These are phyloP conservation scores for Obelidium mucronatum DNA, from an alignment of 192 early-diverging fungal species.

Conservation along the genomic window DNA sequence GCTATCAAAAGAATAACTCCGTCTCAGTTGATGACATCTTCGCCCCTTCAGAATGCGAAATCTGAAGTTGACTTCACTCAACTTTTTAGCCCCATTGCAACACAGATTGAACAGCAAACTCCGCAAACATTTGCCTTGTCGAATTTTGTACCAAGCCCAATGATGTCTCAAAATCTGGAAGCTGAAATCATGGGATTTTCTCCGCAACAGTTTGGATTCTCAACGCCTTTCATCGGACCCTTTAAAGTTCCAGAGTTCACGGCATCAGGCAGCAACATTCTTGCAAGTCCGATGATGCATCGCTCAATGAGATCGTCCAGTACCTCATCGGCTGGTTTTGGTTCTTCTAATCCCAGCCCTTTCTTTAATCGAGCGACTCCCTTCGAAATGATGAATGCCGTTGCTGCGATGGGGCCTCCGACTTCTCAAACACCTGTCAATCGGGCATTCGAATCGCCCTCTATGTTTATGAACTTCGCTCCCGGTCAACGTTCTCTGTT, in stretches of 20 bases:
- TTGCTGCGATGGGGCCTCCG: too few species aligned
- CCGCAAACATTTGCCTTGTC: background rate
- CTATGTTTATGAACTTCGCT: too few species aligned
- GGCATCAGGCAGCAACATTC: background rate
- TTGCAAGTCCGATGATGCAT: background rate
- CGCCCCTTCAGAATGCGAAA: background rate
- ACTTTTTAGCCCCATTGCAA: background rate
- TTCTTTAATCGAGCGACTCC: constrained; percentile 2
- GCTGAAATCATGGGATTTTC: constrained; percentile 18
- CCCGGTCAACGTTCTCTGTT: too few species aligned
- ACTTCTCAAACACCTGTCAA: too few species aligned
- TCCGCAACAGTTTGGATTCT: constrained; percentile 6
- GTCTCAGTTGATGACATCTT: constrained; percentile 2
- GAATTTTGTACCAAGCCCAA: background rate
- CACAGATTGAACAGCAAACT: background rate
- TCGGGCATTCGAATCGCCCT: too few species aligned
- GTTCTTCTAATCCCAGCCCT: too few species aligned
- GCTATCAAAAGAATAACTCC: constrained; percentile 6
- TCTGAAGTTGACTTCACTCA: background rate
- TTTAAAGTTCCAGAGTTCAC: background rate
- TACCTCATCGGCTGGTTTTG: too few species aligned
- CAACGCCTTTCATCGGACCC: background rate
- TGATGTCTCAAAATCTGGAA: background rate
- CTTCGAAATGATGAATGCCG: background rate
- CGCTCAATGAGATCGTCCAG: too few species aligned